phyloP scores from a whole-genome alignment of 164 flowering plant species.

The Aristolochia contorta region DNA sequence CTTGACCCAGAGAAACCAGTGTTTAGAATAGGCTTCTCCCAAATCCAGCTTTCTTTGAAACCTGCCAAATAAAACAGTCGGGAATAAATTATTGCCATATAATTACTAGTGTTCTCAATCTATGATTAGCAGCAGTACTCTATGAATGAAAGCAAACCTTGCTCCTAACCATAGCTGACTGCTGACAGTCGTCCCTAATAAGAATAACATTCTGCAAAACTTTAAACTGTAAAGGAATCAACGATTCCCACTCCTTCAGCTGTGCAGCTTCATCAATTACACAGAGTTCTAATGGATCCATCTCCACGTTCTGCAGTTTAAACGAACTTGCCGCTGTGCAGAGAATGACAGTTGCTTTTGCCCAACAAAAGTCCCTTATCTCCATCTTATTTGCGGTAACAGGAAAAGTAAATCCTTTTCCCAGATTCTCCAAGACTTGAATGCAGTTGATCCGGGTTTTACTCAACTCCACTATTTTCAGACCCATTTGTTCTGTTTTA shows the following conservation, averaged over 20 bases:
- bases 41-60: constrained; percentile 19
- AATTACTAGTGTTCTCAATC: too few species aligned
- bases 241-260: constrained; percentile 47
- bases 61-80: constrained; percentile 10
- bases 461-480: not conserved
- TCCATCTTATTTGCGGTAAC: not conserved
- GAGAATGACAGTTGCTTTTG: constrained; percentile 24
- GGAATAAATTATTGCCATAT: too few species aligned
- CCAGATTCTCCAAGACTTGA: constrained; percentile 17
- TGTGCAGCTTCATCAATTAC: too few species aligned
- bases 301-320: constrained; percentile 10
- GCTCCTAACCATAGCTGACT: constrained; percentile 48
- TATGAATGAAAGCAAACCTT: constrained; percentile 14
- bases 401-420: constrained; percentile 21
- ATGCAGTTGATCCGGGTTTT: constrained; percentile 22
- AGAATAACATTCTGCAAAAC: constrained; percentile 35
- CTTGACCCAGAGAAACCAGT: constrained; percentile 26
- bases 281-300: constrained; percentile 15
- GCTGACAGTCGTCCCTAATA: constrained; percentile 44
- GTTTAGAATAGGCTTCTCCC: constrained; percentile 43
- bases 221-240: constrained; percentile 33
- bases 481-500: not conserved
- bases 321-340: constrained; percentile 39
- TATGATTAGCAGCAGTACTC: too few species aligned
- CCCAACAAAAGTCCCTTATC: constrained; percentile 17